Evolutionary conservation across 306 rosid species (phyloP).

Genomic region (Rosa rugosa): DNA sequence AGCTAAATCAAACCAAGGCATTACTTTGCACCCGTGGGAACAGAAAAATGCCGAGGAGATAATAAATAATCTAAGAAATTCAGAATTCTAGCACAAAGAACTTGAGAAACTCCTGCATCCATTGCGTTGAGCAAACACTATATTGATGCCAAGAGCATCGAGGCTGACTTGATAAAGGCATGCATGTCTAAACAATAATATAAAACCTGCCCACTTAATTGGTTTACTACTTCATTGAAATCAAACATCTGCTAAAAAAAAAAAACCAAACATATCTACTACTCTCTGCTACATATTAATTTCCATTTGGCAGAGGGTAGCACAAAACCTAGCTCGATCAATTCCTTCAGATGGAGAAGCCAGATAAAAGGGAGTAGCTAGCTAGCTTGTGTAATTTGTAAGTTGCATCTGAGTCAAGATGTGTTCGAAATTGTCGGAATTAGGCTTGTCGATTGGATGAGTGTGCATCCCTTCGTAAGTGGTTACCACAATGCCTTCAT

Average conservation of each 20-base stretch:
- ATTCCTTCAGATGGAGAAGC: background rate
- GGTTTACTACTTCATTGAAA: background rate
- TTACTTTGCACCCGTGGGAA: background rate
- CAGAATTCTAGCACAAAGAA: background rate
- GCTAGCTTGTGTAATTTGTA: slow-evolving; percentile 30
- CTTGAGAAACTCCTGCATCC: background rate
- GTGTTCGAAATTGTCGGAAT: slow-evolving; percentile 73
- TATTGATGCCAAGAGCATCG: background rate
- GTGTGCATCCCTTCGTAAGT: slow-evolving; percentile 88
- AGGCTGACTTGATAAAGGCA: background rate
- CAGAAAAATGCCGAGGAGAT: background rate
- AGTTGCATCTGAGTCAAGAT: slow-evolving; percentile 88
- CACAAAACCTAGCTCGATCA: background rate
- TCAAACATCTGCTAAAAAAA: background rate
- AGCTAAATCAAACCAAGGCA: background rate
- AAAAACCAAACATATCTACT: background rate
- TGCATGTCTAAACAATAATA: background rate
- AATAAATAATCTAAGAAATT: background rate
- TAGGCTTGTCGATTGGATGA: slow-evolving; percentile 71
- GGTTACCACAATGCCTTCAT: slow-evolving; percentile 83
- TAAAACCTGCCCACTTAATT: background rate
- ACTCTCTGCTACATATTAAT: background rate
- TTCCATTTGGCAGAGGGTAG: background rate
- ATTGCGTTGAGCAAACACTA: background rate
- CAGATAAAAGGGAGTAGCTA: background rate